These are phyloP conservation scores for Mycena sp. DNA, from an alignment of 1,284 basidiomycete species.

Conservation along the genomic window DNA sequence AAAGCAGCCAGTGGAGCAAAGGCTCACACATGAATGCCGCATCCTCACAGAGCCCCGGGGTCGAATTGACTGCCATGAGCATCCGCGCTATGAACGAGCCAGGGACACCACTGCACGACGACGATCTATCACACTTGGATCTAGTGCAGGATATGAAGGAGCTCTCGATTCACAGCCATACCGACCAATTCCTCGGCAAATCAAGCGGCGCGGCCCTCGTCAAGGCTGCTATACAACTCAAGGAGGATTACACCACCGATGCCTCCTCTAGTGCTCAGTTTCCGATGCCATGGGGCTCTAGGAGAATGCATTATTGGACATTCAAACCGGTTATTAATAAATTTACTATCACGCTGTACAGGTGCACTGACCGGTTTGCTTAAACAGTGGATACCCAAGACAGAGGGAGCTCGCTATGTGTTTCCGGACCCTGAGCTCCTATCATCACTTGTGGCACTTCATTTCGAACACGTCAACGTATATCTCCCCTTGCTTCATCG, in stretches of 20 bases:
- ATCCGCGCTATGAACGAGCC: constrained; percentile 24
- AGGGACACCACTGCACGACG: constrained; percentile 38
- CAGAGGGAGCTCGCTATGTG: constrained; percentile 17
- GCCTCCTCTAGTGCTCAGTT: too few relatives aligned
- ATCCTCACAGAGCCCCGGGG: constrained; percentile 16
- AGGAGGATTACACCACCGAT: constrained; percentile 58
- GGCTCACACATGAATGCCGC: constrained; percentile 42
- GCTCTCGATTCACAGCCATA: constrained; percentile 44
- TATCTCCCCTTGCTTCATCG: constrained; percentile 20
- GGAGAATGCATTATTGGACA: constrained; percentile 47
- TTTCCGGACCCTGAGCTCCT: constrained; percentile 22
- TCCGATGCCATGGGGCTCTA: constrained; percentile 18
- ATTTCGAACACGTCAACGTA: constrained; percentile 11
- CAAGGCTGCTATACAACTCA: constrained; percentile 72
- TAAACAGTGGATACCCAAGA: not conserved
- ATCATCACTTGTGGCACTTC: constrained; percentile 3
- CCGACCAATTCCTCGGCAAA: constrained; percentile 75
- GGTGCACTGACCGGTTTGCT: not conserved
- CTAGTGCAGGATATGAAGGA: constrained; percentile 49
- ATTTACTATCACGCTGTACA: not conserved
- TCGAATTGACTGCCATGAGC: constrained; percentile 11
- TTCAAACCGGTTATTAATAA: not conserved
- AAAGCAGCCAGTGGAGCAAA: constrained; percentile 32
- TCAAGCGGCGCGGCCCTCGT: constrained; percentile 75
- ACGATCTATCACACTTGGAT: constrained; percentile 48